Evolutionary conservation across 495 filamentous ascomycete species (phyloP).

Genomic region (Umbilicaria muhlenbergii): DNA sequence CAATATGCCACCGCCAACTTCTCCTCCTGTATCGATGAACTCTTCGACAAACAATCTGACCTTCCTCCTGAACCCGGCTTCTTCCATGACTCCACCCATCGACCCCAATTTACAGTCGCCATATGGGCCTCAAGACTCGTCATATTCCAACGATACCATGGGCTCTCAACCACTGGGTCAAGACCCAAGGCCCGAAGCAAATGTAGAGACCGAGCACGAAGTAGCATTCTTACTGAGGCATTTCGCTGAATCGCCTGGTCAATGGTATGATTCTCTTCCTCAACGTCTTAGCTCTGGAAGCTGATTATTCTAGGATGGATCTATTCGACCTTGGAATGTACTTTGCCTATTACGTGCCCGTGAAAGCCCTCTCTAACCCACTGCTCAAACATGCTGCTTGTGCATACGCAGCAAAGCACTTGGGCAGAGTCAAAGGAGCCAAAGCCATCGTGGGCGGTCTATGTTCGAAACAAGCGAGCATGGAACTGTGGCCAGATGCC

Average conservation of each 20-base stretch:
- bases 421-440: constrained; percentile 35
- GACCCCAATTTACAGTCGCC: constrained; percentile 27
- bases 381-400: constrained; percentile 44
- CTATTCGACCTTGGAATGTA: constrained; percentile 44
- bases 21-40: constrained; percentile 24
- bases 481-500: constrained; percentile 33
- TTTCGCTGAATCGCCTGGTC: constrained; percentile 42
- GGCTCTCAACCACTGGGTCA: constrained; percentile 6
- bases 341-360: constrained; percentile 43
- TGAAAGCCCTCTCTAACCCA: constrained; percentile 37
- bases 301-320: constrained; percentile 40
- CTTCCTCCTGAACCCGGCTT: constrained; percentile 41
- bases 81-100: constrained; percentile 30
- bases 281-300: background rate
- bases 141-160: constrained; percentile 17
- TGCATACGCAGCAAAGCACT: constrained; percentile 45
- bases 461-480: constrained; percentile 31
- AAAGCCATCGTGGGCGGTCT: constrained; percentile 34
- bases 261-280: constrained; percentile 27
- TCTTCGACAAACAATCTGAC: constrained; percentile 35
- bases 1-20: constrained; percentile 21
- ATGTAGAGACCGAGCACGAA: constrained; percentile 36
- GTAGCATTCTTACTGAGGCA: constrained; percentile 44
- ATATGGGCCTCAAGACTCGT: constrained; percentile 17
- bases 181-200: constrained; percentile 13